These are phyloP conservation scores for Epichloe baconii DNA, from an alignment of 2,329 filamentous ascomycete genomes.

Conservation along the genomic window DNA sequence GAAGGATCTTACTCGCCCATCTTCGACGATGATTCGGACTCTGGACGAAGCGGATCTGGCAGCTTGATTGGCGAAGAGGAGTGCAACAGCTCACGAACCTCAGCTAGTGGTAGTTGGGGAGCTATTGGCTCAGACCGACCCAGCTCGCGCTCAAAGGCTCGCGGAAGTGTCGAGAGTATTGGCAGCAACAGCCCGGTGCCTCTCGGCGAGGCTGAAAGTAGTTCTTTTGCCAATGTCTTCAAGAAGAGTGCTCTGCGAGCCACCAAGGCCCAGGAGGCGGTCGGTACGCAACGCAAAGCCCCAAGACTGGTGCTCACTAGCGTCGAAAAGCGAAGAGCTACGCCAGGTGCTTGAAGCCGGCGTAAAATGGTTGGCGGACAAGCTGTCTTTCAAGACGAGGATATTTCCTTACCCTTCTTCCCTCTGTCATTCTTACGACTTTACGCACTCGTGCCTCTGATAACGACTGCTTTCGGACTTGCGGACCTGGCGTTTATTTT, in stretches of 20 bases:
- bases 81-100: constrained; percentile 62
- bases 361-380: background rate
- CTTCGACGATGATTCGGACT: constrained; percentile 63
- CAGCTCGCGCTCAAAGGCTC: constrained; percentile 52
- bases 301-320: constrained; percentile 79
- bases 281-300: constrained; percentile 60
- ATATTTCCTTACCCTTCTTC: constrained; percentile 13
- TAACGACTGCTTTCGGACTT: constrained; percentile 19
- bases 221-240: constrained; percentile 55
- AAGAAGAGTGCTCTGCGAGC: constrained; percentile 43
- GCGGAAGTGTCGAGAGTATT: constrained; percentile 49
- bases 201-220: constrained; percentile 32
- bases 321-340: constrained; percentile 71
- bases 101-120: constrained; percentile 57
- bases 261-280: constrained; percentile 39
- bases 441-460: constrained; percentile 24
- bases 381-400: background rate
- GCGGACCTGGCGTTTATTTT: constrained; percentile 6
- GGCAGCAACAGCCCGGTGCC: constrained; percentile 37
- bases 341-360: constrained; percentile 12
- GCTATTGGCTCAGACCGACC: constrained; percentile 84
- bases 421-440: constrained; percentile 19
- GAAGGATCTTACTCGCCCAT: constrained; percentile 54
- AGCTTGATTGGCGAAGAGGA: constrained; percentile 65
- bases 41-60: constrained; percentile 59